These are phyloP conservation scores for Pythium scleroteichum DNA, from an alignment of 352 stramenopile species.

Conservation along the genomic window DNA sequence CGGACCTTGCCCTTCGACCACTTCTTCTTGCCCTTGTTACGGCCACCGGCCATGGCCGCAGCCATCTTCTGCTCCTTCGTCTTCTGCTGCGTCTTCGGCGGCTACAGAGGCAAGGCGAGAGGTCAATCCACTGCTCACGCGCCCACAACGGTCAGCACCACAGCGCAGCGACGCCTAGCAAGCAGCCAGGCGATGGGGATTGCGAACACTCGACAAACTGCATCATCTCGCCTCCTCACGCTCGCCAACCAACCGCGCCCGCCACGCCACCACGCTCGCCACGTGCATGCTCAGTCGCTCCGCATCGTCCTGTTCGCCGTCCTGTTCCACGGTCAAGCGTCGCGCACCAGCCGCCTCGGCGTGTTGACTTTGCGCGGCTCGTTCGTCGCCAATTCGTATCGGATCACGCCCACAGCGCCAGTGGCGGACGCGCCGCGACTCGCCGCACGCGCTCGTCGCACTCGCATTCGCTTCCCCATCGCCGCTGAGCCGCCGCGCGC, in stretches of 20 bases:
- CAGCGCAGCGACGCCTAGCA: too few relatives aligned
- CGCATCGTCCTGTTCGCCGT: too few relatives aligned
- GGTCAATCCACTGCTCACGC: too few relatives aligned
- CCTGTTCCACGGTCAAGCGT: too few relatives aligned
- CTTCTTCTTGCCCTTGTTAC: conserved; percentile 99
- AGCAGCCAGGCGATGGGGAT: too few relatives aligned
- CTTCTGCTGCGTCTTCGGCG: conserved; percentile 99
- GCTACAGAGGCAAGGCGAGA: conserved; percentile 43
- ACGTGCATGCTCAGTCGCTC: too few relatives aligned
- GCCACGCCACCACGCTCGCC: too few relatives aligned
- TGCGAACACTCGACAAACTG: too few relatives aligned
- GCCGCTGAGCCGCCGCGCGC: neutral
- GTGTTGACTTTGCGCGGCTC: too few relatives aligned
- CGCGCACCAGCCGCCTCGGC: too few relatives aligned
- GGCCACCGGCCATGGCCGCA: conserved; percentile 97
- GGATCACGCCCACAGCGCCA: conserved; percentile 3
- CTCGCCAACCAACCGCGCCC: too few relatives aligned
- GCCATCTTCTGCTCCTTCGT: conserved; percentile 99
- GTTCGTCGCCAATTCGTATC: neutral
- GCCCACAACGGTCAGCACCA: neutral
- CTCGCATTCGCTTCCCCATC: neutral
- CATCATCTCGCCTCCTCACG: too few relatives aligned
- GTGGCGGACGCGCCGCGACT: neutral
- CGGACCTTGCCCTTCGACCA: conserved; percentile 99
- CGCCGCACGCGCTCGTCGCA: conserved; percentile 21